phyloP scores from a whole-genome alignment of 176 grass and related monocot species.

The Typha latifolia region DNA sequence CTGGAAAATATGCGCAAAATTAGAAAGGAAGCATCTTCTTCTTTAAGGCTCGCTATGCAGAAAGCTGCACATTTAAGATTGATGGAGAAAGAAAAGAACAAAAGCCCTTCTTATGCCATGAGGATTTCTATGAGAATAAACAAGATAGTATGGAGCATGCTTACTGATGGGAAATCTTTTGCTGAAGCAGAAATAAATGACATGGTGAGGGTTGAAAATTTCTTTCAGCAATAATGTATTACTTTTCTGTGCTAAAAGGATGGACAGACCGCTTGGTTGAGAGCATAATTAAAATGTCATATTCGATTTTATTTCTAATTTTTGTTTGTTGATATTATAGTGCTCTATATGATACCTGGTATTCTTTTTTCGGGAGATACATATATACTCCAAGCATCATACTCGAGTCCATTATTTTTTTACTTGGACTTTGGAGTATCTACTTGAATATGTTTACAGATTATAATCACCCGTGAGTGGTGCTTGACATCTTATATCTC shows the following conservation, averaged over 20 bases:
- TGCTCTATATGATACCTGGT: too few relatives aligned
- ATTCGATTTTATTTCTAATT: too few relatives aligned
- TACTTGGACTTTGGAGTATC: too few relatives aligned
- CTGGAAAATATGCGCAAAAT: constrained; percentile 35
- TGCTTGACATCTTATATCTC: background rate
- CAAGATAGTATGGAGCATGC: constrained; percentile 82
- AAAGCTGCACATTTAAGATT: constrained; percentile 73
- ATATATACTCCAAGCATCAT: too few relatives aligned
- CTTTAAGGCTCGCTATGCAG: constrained; percentile 60
- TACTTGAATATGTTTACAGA: too few relatives aligned
- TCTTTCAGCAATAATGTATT: constrained; percentile 2
- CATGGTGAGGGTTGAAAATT: constrained; percentile 38
- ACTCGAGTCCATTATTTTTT: too few relatives aligned
- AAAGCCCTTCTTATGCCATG: constrained; percentile 98
- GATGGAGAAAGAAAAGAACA: constrained; percentile 94
- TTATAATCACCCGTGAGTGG: background rate
- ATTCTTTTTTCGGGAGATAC: too few relatives aligned
- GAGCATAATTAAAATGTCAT: background rate
- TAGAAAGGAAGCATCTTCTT: constrained; percentile 74
- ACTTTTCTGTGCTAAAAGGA: background rate
- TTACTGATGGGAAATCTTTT: constrained; percentile 91
- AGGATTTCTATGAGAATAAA: constrained; percentile 79
- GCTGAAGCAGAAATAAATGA: constrained; percentile 92
- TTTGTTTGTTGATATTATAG: too few relatives aligned
- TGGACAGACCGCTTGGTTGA: background rate